These are phyloP conservation scores for Rehmannia glutinosa DNA, from an alignment of 257 asterid genomes.

Conservation along the genomic window DNA sequence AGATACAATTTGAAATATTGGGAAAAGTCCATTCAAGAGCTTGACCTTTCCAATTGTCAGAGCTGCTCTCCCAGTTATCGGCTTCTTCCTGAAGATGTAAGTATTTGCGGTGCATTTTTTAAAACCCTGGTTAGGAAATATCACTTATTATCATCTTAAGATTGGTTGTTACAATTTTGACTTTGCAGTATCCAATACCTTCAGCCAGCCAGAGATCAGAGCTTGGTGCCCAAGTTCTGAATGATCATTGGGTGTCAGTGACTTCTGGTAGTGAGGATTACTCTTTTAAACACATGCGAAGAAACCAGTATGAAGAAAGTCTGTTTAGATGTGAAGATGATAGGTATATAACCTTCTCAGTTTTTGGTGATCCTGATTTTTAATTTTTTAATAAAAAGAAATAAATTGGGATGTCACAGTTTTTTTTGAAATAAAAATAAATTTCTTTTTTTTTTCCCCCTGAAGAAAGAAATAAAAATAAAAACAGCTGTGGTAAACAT, in stretches of 20 bases:
- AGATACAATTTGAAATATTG: constrained; percentile 67
- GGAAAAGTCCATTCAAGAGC: constrained; percentile 97
- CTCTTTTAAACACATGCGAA: constrained; percentile 56
- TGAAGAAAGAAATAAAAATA: too few relatives aligned
- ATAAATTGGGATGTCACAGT: too few relatives aligned
- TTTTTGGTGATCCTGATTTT: background rate
- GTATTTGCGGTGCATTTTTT: constrained; percentile 20
- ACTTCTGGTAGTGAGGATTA: constrained; percentile 85
- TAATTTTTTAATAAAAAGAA: too few relatives aligned
- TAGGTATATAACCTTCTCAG: constrained; percentile 26
- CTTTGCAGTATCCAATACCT: constrained; percentile 77
- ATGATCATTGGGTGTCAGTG: constrained; percentile 94
- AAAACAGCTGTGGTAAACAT: too few relatives aligned
- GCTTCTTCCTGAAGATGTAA: constrained; percentile 94
- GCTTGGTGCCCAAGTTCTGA: constrained; percentile 76
- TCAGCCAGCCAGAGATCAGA: constrained; percentile 82
- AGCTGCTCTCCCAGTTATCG: constrained; percentile 93
- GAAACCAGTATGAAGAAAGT: constrained; percentile 57
- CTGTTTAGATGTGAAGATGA: constrained; percentile 59
- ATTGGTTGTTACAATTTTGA: background rate
- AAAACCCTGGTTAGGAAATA: background rate
- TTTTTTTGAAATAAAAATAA: too few relatives aligned
- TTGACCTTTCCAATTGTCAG: constrained; percentile 79
- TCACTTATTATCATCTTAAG: background rate
- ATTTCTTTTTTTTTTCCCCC: too few relatives aligned